A percentile compares a stretch with the other conserved stretches of the same genome.
Evolutionary conservation across 768 basidiomycete genomes (phyloP).

Genomic region (Lactarius evosmus): DNA sequence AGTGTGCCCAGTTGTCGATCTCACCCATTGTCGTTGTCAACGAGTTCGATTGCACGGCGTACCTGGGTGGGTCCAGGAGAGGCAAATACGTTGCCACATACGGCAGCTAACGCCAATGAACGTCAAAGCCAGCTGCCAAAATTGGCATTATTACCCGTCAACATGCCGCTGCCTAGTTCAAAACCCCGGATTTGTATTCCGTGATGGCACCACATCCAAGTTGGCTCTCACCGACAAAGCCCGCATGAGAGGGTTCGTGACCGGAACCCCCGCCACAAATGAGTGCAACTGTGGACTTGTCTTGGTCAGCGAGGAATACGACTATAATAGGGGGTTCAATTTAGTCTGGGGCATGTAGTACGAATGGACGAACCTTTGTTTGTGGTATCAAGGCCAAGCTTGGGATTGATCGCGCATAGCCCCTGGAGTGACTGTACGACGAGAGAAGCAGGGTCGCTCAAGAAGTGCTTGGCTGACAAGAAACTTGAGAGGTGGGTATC

Average conservation of each 20-base stretch:
- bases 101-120: slow-evolving; percentile 50
- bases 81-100: slow-evolving; percentile 88
- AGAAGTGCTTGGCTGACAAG: slow-evolving; percentile 62
- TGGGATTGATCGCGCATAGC: slow-evolving; percentile 65
- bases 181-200: background rate
- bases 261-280: slow-evolving; percentile 85
- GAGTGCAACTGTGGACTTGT: slow-evolving; percentile 66
- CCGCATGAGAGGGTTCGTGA: slow-evolving; percentile 89
- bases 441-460: slow-evolving; percentile 66
- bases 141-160: slow-evolving; percentile 50
- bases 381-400: slow-evolving; percentile 61
- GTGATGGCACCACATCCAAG: background rate
- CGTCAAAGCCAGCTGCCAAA: slow-evolving; percentile 3
- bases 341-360: background rate
- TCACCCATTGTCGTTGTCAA: slow-evolving; percentile 69
- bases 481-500: background rate
- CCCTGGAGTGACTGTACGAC: slow-evolving; percentile 79
- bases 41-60: slow-evolving; percentile 70
- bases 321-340: slow-evolving; percentile 40
- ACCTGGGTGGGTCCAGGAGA: slow-evolving; percentile 88
- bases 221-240: slow-evolving; percentile 71
- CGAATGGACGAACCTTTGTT: slow-evolving; percentile 56
- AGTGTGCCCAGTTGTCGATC: slow-evolving; percentile 22
- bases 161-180: slow-evolving; percentile 63
- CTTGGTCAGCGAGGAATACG: slow-evolving; percentile 54